phyloP scores from a whole-genome alignment of 305 asterid species.

The Euphrasia arctica region DNA sequence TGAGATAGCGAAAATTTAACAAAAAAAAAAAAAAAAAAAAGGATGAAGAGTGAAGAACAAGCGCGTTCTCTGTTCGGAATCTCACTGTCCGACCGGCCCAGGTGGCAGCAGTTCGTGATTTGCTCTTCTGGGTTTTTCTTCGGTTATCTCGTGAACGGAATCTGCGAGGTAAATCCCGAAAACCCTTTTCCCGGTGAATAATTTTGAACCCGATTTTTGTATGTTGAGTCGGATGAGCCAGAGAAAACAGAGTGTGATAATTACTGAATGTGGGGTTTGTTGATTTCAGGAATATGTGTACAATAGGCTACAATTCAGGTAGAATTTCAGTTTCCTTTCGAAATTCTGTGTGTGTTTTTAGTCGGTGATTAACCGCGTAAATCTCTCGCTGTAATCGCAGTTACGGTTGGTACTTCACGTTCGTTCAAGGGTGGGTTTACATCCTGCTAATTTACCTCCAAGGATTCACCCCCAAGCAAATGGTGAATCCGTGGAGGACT shows the following conservation, averaged over 20 bases:
- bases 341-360: background rate
- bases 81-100: conserved; percentile 53
- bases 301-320: conserved; percentile 83
- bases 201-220: conserved; percentile 13
- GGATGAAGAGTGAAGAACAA: conserved; percentile 61
- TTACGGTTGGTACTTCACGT: conserved; percentile 82
- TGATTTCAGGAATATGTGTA: conserved; percentile 71
- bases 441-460: conserved; percentile 54
- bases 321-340: conserved; percentile 3
- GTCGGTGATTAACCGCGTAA: conserved; percentile 4
- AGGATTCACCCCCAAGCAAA: conserved; percentile 73
- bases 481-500: conserved; percentile 84
- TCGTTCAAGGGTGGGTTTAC: conserved; percentile 84
- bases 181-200: background rate
- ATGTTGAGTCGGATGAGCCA: background rate
- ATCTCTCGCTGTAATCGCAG: conserved; percentile 33
- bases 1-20: background rate
- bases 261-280: conserved; percentile 11
- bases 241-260: background rate
- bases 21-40: background rate
- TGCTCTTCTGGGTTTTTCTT: conserved; percentile 79
- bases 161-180: conserved; percentile 49
- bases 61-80: conserved; percentile 67
- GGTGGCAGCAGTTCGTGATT: conserved; percentile 69
- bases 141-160: conserved; percentile 76